Evolutionary conservation across 1,139 yeast genomes (phyloP), one percentile per base, ranked within the genome.

Genomic region (Geotrichum fermentans): DNA sequence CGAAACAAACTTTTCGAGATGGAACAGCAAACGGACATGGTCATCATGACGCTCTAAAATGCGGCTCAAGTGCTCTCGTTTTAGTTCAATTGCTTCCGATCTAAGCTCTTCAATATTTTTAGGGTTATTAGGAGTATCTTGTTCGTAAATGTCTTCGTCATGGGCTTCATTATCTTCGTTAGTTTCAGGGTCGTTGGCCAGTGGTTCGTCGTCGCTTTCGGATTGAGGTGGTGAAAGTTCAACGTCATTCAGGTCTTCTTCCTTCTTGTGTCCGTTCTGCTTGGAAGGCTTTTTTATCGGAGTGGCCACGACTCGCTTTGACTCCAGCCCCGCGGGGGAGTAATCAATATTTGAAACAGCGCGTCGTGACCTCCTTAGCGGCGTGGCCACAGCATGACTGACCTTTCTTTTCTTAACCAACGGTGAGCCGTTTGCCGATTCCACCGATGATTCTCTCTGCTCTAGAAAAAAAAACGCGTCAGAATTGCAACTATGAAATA

Each of bases 1-100:
- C 2, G 88, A 75, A 37, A 75, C 77, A 59, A 76, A 79, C 57
- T 78, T 80, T 55, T 72, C 75, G n/a, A 80, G 64, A 55, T 80
- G 83, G 61, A 78, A 80, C 45, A 80, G 64, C 56, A 78, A 62
- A 66, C 81, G 53, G 62, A 73, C 54, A 64, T 65, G 43, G 68
- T 60, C 64, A 56, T 77, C 79, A 56, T 77, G 77, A 36, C 72
- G 69, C 13, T 77, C 68, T 14, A 73, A 63, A 32, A 75, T 67
- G 11, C 69, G 63, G 16, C 55, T 48, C 17, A 62, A 47, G 22
- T 54, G 47, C 11, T 50, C 55, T 16, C 50, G 36, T 21, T 41
- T 29, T 14, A 28, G 24, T 22, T 46, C 50, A 36, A 46, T 36
- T 18, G 45, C 45, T n/a, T 40, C 45, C 6, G 21, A 20, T 26